Evolutionary conservation across 352 stramenopile genomes (phyloP).

Genomic region (Pythium aristosporum): DNA sequence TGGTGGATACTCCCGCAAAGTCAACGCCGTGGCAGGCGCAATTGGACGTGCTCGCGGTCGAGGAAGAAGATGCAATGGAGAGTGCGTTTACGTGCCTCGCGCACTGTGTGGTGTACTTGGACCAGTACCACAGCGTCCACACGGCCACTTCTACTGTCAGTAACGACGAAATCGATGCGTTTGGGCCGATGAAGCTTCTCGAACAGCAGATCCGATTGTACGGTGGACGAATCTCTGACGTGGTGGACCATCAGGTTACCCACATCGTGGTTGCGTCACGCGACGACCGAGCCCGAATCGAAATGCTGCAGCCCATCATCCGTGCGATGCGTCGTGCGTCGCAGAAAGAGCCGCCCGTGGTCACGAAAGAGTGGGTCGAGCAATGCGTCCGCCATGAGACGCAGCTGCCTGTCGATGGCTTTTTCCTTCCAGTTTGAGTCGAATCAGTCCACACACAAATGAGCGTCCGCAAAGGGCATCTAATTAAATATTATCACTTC

Average conservation of each 20-base stretch:
- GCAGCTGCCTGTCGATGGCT: constrained; percentile 59
- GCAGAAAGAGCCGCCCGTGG: constrained; percentile 46
- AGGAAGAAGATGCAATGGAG: constrained; percentile 73
- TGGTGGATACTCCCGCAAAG: not conserved
- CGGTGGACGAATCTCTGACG: constrained; percentile 37
- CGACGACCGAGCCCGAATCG: constrained; percentile 31
- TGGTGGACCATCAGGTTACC: constrained; percentile 52
- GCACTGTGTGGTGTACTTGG: constrained; percentile 74
- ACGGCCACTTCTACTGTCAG: not conserved
- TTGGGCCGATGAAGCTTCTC: constrained; percentile 49
- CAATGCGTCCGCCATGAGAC: constrained; percentile 40
- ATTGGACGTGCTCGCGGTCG: constrained; percentile 39
- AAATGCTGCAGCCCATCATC: constrained; percentile 43
- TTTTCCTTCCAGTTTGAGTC: constrained; percentile 55
- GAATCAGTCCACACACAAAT: not conserved
- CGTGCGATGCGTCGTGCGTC: constrained; percentile 44
- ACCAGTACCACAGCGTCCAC: constrained; percentile 34
- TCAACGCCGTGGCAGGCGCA: constrained; percentile 45
- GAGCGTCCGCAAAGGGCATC: not conserved
- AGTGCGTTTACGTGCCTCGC: constrained; percentile 63
- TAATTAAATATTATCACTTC: constrained; percentile 21
- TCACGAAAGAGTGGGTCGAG: constrained; percentile 64
- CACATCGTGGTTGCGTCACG: constrained; percentile 52
- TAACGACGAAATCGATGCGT: constrained; percentile 25
- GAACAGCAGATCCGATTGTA: constrained; percentile 63